Percentiles rank a stretch among this genome's conserved stretches.
phyloP scores from a whole-genome alignment of 345 rosid genomes.

The Lumnitzera racemosa region DNA sequence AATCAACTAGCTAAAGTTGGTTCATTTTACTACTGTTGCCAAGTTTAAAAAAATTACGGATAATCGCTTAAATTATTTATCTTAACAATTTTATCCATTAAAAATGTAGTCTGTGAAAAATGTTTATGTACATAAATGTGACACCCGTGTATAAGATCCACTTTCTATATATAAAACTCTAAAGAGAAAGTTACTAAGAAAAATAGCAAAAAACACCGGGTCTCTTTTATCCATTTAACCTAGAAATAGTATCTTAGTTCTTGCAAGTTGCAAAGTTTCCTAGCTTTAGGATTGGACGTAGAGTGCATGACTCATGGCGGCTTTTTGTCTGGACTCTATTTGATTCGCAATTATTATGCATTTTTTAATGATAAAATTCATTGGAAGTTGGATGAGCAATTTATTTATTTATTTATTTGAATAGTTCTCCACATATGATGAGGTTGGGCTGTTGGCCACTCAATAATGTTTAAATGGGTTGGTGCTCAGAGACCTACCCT shows the following conservation, averaged over 20 bases:
- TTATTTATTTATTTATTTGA: neutral
- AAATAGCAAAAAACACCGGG: no score
- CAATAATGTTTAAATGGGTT: constrained; percentile 9
- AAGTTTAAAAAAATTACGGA: neutral
- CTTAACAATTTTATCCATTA: no score
- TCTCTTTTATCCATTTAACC: neutral
- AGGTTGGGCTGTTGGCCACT: constrained; percentile 62
- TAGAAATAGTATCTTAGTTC: constrained; percentile 18
- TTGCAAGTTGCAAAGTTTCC: constrained; percentile 24
- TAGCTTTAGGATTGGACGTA: constrained; percentile 38
- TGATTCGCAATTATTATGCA: constrained; percentile 18
- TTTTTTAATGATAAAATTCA: constrained; percentile 13
- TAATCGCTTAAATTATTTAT: no score
- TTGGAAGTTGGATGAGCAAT: neutral
- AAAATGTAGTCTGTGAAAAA: no score
- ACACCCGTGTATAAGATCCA: no score
- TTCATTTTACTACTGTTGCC: constrained; percentile 16
- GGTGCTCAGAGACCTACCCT: constrained; percentile 3
- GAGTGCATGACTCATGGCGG: constrained; percentile 30
- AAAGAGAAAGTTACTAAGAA: no score
- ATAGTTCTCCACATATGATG: constrained; percentile 15
- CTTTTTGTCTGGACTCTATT: constrained; percentile 30
- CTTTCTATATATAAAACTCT: no score
- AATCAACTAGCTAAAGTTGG: constrained; percentile 22
- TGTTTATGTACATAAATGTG: no score